Conservation (phyloP, 768 basidiomycete species). For the Leccinum subgranulosum region DNA sequence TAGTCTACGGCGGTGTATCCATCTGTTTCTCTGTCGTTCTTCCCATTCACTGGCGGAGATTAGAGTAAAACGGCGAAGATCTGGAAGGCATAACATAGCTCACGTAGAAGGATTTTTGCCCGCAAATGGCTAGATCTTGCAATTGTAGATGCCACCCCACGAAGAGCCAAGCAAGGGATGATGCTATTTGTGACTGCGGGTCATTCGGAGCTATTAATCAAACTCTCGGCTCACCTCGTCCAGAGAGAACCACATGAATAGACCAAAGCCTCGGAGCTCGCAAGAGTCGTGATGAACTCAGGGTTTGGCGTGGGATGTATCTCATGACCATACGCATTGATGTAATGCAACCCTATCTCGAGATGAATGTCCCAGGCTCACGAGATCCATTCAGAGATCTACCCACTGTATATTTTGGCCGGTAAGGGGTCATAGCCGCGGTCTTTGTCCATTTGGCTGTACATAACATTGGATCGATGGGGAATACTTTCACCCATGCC, state of each 20-base stretch:
- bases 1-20: constrained; percentile 85
- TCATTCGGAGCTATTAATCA: constrained; percentile 3
- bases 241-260: constrained; percentile 94
- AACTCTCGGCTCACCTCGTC: constrained; percentile 63
- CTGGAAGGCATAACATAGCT: constrained; percentile 27
- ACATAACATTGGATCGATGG: constrained; percentile 61
- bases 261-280: constrained; percentile 63
- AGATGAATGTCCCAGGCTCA: constrained; percentile 7
- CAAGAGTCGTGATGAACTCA: constrained; percentile 66
- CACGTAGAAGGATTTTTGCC: constrained; percentile 84
- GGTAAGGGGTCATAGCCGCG: constrained; percentile 50
- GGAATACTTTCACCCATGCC: constrained; percentile 49
- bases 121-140: constrained; percentile 67
- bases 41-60: constrained; percentile 64
- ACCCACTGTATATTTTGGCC: constrained; percentile 63
- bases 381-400: constrained; percentile 18
- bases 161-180: constrained; percentile 86
- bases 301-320: constrained; percentile 88
- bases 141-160: constrained; percentile 74
- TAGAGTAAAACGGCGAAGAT: background rate
- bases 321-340: constrained; percentile 89
- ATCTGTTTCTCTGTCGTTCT: constrained; percentile 88
- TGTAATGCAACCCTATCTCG: constrained; percentile 70
- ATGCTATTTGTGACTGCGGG: constrained; percentile 46
- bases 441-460: constrained; percentile 52